phyloP scores from a whole-genome alignment of 2,329 filamentous ascomycete species.

The Periconia macrospinosa region DNA sequence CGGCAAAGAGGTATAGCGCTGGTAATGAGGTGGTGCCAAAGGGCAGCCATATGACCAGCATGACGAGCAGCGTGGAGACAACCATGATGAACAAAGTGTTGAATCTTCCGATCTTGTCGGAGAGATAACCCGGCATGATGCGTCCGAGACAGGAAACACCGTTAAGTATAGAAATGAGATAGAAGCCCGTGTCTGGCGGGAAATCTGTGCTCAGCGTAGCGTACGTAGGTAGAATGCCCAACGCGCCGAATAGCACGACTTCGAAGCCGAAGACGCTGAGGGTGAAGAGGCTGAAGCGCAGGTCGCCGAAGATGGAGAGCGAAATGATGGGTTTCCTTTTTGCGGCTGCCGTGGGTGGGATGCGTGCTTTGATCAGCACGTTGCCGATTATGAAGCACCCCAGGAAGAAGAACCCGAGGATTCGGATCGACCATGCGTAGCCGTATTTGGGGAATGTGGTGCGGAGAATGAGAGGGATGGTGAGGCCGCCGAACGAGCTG shows the following conservation, averaged over 20 bases:
- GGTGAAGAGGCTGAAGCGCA: constrained; percentile 40
- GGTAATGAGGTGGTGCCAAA: constrained; percentile 32
- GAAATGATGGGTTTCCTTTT: constrained; percentile 42
- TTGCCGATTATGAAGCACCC: constrained; percentile 37
- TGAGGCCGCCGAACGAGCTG: constrained; percentile 37
- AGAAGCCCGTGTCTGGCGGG: constrained; percentile 35
- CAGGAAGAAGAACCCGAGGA: constrained; percentile 42
- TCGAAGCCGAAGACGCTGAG: constrained; percentile 41
- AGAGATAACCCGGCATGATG: constrained; percentile 43
- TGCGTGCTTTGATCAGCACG: constrained; percentile 37
- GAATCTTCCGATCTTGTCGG: constrained; percentile 46
- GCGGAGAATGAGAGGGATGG: constrained; percentile 40
- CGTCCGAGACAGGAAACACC: constrained; percentile 46
- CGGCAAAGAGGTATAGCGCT: constrained; percentile 43
- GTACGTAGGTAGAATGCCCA: constrained; percentile 47
- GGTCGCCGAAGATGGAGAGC: constrained; percentile 34
- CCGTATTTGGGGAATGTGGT: constrained; percentile 38
- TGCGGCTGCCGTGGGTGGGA: constrained; percentile 29
- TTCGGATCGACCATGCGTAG: constrained; percentile 42
- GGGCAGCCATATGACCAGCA: constrained; percentile 41
- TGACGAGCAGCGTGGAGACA: constrained; percentile 38
- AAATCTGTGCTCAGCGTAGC: constrained; percentile 41
- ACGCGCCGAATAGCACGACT: constrained; percentile 44
- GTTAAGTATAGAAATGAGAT: constrained; percentile 45
- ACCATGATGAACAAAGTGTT: constrained; percentile 45